A percentile compares a stretch with the other conserved stretches of the same genome.
These are phyloP conservation scores for Colletotrichum spaethianum DNA, from an alignment of 2,329 filamentous ascomycete genomes.

Conservation along the genomic window DNA sequence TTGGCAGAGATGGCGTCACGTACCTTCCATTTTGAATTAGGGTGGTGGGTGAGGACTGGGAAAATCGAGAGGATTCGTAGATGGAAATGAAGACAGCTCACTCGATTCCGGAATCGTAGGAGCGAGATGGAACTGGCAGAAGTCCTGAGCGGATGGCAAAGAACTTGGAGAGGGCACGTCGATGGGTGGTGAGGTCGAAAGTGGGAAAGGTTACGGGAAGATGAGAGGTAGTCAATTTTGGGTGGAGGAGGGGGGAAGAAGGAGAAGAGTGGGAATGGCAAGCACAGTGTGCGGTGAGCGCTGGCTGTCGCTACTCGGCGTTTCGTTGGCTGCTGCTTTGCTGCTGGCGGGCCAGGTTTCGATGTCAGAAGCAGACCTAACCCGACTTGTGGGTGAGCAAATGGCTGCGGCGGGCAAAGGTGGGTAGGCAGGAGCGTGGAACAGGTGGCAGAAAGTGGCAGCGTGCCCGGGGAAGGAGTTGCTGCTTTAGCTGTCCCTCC, in stretches of 20 bases:
- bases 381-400: slow-evolving; percentile 41
- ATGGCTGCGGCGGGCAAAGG: slow-evolving; percentile 27
- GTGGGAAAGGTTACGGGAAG: slow-evolving; percentile 43
- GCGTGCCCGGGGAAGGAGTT: slow-evolving; percentile 22
- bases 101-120: slow-evolving; percentile 42
- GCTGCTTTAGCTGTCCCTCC: slow-evolving; percentile 34
- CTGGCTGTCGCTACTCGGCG: slow-evolving; percentile 16
- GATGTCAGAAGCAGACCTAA: slow-evolving; percentile 42
- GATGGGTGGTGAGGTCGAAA: slow-evolving; percentile 43
- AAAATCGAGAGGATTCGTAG: slow-evolving; percentile 28
- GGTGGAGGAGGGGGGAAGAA: slow-evolving; percentile 44
- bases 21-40: slow-evolving; percentile 45
- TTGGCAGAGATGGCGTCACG: slow-evolving; percentile 39
- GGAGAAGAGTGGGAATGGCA: slow-evolving; percentile 42
- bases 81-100: slow-evolving; percentile 39
- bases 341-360: slow-evolving; percentile 34
- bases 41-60: slow-evolving; percentile 39
- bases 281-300: slow-evolving; percentile 40
- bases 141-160: slow-evolving; percentile 43
- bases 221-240: slow-evolving; percentile 42
- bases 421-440: slow-evolving; percentile 22
- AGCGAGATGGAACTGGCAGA: slow-evolving; percentile 39
- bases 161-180: slow-evolving; percentile 41
- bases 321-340: slow-evolving; percentile 28
- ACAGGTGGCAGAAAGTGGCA: slow-evolving; percentile 39